phyloP scores from a whole-genome alignment of 208 protist genomes.

The Acanthamoeba rhysodes region DNA sequence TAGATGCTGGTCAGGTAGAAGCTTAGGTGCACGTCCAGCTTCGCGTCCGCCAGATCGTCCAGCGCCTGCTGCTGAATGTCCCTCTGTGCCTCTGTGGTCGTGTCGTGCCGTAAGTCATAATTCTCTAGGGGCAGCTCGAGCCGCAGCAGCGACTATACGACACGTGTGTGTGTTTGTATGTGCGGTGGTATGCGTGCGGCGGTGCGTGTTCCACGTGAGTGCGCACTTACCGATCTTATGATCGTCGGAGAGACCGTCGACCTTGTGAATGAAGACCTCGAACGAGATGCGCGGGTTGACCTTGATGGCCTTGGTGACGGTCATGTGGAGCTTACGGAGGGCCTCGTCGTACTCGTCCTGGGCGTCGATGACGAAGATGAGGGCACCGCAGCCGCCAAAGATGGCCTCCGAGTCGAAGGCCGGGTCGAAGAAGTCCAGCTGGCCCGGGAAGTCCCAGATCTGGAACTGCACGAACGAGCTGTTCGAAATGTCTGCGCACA shows the following conservation, averaged over 20 bases:
- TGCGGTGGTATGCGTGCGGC: too few species aligned
- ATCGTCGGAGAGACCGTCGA: constrained; percentile 93
- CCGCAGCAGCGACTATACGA: too few species aligned
- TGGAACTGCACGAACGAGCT: constrained; percentile 95
- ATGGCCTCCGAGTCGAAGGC: constrained; percentile 91
- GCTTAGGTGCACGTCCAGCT: constrained; percentile 85
- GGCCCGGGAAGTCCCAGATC: constrained; percentile 94
- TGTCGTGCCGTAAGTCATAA: not conserved
- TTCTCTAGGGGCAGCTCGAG: too few species aligned
- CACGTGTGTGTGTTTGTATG: too few species aligned
- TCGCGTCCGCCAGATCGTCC: constrained; percentile 88
- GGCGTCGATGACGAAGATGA: constrained; percentile 95
- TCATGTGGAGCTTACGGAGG: constrained; percentile 86
- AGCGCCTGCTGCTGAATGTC: constrained; percentile 90
- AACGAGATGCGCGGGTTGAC: constrained; percentile 92
- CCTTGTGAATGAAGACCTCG: constrained; percentile 95
- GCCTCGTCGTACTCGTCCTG: constrained; percentile 91
- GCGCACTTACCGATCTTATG: constrained; percentile 89
- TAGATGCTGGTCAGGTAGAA: constrained; percentile 93
- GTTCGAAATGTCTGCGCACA: constrained; percentile 90
- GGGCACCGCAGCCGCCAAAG: constrained; percentile 90
- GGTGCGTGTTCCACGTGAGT: not conserved
- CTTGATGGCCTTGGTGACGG: constrained; percentile 87
- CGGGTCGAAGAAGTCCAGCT: constrained; percentile 92
- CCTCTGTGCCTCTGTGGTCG: constrained; percentile 85